Base-by-base conservation (phyloP, 768 basidiomycete genomes). In the Postia placenta region DNA sequence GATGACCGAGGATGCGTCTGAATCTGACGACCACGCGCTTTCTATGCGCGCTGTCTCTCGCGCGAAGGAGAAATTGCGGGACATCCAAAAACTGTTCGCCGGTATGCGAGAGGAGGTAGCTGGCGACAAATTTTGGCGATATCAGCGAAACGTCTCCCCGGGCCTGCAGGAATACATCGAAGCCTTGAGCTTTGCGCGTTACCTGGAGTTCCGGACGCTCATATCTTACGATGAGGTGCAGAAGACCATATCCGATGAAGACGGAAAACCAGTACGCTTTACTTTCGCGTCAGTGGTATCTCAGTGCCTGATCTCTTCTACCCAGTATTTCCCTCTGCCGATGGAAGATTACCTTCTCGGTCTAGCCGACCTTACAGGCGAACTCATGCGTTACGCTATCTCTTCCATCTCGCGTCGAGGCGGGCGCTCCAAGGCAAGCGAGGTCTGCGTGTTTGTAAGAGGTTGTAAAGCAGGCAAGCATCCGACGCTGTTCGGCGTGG, bases 121-220 rank as follows among this genome's bases (percentile, higher is more conserved):
- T 33, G 83, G 79, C 11, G 81, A 85, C 43, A 74, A 69, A 30
- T 92, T 85, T 65, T 92, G 91, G 88, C 75, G 82, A 42, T 82
- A 86, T 64, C 77, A 87, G 59, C 76, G 78, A 27, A 78, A 84
- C 54, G 69, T 90, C 48, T 87, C 87, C 5, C 81, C 85, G 1
- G 83, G 94, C 3, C 67, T 98, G 24, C 93, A 98, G 65, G 96
- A 98, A 68, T 98, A 92, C 67, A 90, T 97, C 54, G 96, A 98
- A 65, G 93, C 89, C 1, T 69, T 92, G 49, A 86, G 90, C 58
- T 93, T 97, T 62, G 76, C 88, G 0, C 79, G 93, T 65, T 97
- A 88, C 62, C 76, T 95, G 43, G 80, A 88, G 50, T 70, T 83
- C 55, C 74, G 76, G 26, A 65, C 74, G 2, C 69, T 96, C 48